phyloP scores from a whole-genome alignment of 768 basidiomycete genomes.

The Suillus ampliporus region DNA sequence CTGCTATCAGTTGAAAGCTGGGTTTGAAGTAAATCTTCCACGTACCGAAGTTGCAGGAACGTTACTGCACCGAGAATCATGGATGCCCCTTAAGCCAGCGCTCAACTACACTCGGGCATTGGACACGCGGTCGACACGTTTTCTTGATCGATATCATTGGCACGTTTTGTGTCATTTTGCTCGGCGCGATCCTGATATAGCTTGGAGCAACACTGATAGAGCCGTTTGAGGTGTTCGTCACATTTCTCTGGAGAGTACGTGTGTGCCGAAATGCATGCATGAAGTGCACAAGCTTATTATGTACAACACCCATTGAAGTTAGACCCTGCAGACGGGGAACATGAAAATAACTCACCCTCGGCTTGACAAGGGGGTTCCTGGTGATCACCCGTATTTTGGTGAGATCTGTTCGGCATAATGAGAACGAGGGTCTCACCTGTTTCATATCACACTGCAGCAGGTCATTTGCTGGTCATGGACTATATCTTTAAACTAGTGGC shows the following conservation, averaged over 20 bases:
- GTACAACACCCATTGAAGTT: not conserved
- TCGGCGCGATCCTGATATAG: conserved; percentile 50
- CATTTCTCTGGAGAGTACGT: conserved; percentile 72
- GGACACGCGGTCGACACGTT: conserved; percentile 68
- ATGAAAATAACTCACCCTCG: not conserved
- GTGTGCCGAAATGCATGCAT: conserved; percentile 65
- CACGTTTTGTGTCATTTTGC: conserved; percentile 27
- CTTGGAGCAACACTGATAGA: conserved; percentile 66
- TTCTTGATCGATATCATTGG: conserved; percentile 25
- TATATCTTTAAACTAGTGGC: too few relatives aligned
- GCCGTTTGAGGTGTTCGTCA: conserved; percentile 50
- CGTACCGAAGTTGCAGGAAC: not conserved
- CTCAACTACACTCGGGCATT: conserved; percentile 49
- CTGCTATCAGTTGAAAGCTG: not conserved
- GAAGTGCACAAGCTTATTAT: conserved; percentile 63
- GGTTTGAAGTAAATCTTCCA: not conserved
- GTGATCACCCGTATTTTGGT: not conserved
- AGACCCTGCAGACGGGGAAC: not conserved
- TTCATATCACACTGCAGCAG: not conserved
- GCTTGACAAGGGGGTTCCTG: conserved; percentile 2
- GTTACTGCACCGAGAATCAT: not conserved
- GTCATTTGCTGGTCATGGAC: too few relatives aligned
- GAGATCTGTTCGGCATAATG: not conserved
- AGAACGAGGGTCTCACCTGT: not conserved
- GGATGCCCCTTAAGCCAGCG: conserved; percentile 66